Percentiles rank a stretch among this genome's conserved stretches.
These are phyloP conservation scores for Suillus plorans DNA, from an alignment of 768 basidiomycete genomes.

Conservation along the genomic window DNA sequence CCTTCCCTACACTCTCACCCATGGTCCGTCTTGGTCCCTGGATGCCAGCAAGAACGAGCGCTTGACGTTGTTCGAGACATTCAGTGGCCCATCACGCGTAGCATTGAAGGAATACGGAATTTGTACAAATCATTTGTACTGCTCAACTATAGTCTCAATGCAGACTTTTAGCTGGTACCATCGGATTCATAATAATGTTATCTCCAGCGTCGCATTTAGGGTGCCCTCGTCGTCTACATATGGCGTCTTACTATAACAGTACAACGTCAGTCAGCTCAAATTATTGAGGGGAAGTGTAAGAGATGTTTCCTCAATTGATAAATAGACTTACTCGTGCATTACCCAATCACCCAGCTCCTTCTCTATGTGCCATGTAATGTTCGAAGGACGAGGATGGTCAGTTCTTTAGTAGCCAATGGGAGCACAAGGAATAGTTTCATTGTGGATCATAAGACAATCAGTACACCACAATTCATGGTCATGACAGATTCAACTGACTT, in stretches of 20 bases:
- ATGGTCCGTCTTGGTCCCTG: background rate
- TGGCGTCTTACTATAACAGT: background rate
- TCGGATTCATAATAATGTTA: background rate
- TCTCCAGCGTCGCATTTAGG: background rate
- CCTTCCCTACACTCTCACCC: background rate
- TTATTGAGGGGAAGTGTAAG: background rate
- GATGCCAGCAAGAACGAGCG: background rate
- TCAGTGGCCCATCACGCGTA: background rate
- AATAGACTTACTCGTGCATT: background rate
- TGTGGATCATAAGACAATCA: background rate
- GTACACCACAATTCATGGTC: background rate
- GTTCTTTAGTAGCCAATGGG: background rate
- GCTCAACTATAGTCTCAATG: too few relatives aligned
- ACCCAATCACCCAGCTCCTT: background rate
- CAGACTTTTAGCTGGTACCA: too few relatives aligned
- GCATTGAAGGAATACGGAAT: background rate
- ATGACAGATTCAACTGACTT: too few relatives aligned
- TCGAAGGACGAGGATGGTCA: too few relatives aligned
- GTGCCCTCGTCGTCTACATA: background rate
- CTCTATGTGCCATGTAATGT: too few relatives aligned
- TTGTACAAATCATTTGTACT: too few relatives aligned
- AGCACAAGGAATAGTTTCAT: background rate
- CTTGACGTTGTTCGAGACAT: background rate
- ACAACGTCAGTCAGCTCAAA: background rate
- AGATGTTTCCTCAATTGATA: background rate